Conservation (phyloP, 2,329 filamentous ascomycete genomes). For the Neurospora crassa region DNA sequence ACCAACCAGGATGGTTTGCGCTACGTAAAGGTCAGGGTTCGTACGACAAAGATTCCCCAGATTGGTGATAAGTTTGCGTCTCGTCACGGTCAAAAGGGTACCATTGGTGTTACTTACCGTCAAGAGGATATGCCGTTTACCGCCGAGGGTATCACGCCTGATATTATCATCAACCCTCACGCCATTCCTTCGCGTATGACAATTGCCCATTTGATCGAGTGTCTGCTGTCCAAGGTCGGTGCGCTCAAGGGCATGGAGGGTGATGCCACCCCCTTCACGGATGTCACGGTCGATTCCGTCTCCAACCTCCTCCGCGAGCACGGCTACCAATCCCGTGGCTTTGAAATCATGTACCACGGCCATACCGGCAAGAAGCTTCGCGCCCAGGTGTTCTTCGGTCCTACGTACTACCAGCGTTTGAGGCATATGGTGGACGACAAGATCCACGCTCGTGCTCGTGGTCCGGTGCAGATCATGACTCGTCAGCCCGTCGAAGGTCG, state of each 20-base stretch:
- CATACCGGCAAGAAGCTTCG: constrained; percentile 91
- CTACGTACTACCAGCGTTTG: constrained; percentile 97
- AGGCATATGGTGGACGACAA: constrained; percentile 99
- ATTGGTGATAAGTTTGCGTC: constrained; percentile 99
- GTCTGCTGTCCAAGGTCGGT: constrained; percentile 90
- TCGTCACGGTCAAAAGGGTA: constrained; percentile 98
- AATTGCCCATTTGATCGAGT: constrained; percentile 99
- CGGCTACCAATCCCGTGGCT: constrained; percentile 93
- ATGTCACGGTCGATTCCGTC: constrained; percentile 90
- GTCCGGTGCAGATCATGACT: constrained; percentile 94
- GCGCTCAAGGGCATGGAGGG: constrained; percentile 91
- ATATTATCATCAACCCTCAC: constrained; percentile 98
- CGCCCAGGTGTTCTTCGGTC: constrained; percentile 91
- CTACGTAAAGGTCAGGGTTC: constrained; percentile 94
- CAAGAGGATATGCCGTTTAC: constrained; percentile 99
- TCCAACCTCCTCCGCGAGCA: constrained; percentile 78
- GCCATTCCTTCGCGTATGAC: constrained; percentile 99
- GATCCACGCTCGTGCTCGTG: constrained; percentile 96
- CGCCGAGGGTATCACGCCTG: constrained; percentile 79
- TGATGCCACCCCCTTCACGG: constrained; percentile 95
- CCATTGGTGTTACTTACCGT: constrained; percentile 95
- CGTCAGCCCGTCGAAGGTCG: constrained; percentile 96
- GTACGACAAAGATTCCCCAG: constrained; percentile 95
- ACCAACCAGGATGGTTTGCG: constrained; percentile 90
- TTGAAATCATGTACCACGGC: constrained; percentile 98